Percentiles rank a stretch among this genome's conserved stretches.
phyloP scores from a whole-genome alignment of 495 filamentous ascomycete genomes.

The Aspergillus affinis region DNA sequence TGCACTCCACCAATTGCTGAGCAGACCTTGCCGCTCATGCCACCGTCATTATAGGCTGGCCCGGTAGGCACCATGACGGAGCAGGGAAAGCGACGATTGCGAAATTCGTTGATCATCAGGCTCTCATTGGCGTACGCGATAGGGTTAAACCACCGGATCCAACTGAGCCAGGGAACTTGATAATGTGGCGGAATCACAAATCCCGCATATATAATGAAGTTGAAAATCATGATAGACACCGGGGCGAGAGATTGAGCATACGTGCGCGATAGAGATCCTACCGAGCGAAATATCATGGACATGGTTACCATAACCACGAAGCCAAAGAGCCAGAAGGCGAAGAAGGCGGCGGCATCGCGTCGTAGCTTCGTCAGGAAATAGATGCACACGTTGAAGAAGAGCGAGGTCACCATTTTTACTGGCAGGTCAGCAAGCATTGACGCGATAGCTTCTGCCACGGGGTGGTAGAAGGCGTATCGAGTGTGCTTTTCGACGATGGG shows the following conservation, averaged over 20 bases:
- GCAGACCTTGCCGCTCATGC: too few relatives aligned
- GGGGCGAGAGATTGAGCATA: slow-evolving; percentile 34
- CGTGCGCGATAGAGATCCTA: slow-evolving; percentile 31
- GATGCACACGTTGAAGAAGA: slow-evolving; percentile 20
- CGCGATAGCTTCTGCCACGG: background rate
- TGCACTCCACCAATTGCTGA: too few relatives aligned
- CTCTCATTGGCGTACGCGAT: slow-evolving; percentile 44
- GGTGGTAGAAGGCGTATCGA: background rate
- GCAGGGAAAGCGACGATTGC: slow-evolving; percentile 48
- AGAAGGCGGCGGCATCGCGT: slow-evolving; percentile 38
- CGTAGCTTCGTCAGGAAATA: slow-evolving; percentile 53
- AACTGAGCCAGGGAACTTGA: slow-evolving; percentile 31
- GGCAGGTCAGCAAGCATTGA: background rate
- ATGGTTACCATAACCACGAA: slow-evolving; percentile 49
- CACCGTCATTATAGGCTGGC: too few relatives aligned
- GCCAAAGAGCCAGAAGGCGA: slow-evolving; percentile 49
- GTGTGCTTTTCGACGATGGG: slow-evolving; percentile 1
- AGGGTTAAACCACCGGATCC: slow-evolving; percentile 53
- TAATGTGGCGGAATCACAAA: slow-evolving; percentile 28
- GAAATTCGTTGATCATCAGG: slow-evolving; percentile 52
- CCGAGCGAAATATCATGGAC: slow-evolving; percentile 38
- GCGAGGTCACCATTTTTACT: background rate
- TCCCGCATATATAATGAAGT: slow-evolving; percentile 31
- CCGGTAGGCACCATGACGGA: too few relatives aligned
- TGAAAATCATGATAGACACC: slow-evolving; percentile 30